Evolutionary conservation across 2,329 filamentous ascomycete species (phyloP).

Genomic region (Shiraia bambusicola): DNA sequence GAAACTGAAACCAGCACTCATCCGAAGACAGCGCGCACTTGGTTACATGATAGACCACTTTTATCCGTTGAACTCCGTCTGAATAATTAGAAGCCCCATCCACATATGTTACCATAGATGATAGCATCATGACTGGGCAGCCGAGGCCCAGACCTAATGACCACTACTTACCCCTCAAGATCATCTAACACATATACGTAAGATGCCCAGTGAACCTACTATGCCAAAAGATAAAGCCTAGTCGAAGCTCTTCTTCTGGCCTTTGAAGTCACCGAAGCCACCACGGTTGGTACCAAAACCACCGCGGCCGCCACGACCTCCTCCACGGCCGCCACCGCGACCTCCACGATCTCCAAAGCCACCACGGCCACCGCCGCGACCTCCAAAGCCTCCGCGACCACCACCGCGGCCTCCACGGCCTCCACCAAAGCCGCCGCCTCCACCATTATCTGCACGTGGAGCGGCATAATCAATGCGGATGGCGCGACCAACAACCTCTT

Average conservation of each 20-base stretch:
- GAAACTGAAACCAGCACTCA: conserved; percentile 12
- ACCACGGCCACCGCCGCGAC: conserved; percentile 54
- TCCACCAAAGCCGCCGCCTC: conserved; percentile 55
- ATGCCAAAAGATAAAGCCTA: conserved; percentile 20
- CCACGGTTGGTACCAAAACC: conserved; percentile 51
- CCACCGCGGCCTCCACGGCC: conserved; percentile 55
- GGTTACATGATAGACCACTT: conserved; percentile 4
- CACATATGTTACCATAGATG: conserved; percentile 11
- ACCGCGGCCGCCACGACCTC: conserved; percentile 51
- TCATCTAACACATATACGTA: conserved; percentile 21
- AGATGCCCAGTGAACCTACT: conserved; percentile 5
- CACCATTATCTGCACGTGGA: conserved; percentile 62
- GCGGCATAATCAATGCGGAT: conserved; percentile 82
- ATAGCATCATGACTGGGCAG: conserved; percentile 12
- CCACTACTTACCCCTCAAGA: conserved; percentile 29
- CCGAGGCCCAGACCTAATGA: conserved; percentile 12
- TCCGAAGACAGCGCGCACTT: conserved; percentile 1
- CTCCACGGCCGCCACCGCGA: conserved; percentile 53
- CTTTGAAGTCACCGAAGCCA: conserved; percentile 69
- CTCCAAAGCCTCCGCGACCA: conserved; percentile 47
- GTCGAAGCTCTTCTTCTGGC: conserved; percentile 75
- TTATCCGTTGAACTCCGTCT: conserved; percentile 17
- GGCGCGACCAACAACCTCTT: conserved; percentile 69
- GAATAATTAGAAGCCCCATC: conserved; percentile 4
- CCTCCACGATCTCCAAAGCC: conserved; percentile 46